These are phyloP conservation scores for Multifurca ochricompacta DNA, from an alignment of 768 basidiomycete genomes.

Conservation along the genomic window DNA sequence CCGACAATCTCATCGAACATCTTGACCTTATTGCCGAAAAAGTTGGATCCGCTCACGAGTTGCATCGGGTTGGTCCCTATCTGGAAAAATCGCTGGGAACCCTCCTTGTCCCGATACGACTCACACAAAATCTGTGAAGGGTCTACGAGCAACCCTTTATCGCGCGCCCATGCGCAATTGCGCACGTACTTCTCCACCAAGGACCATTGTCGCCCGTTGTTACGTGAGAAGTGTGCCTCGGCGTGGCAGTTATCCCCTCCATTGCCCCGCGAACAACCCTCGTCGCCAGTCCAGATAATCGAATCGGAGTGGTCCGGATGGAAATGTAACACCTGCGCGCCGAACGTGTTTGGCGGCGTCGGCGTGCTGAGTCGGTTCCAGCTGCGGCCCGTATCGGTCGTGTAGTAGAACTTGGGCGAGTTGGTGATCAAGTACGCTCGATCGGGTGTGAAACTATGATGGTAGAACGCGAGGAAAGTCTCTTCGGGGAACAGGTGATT, in stretches of 20 bases:
- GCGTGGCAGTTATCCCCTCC: slow-evolving; percentile 54
- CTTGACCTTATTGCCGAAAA: slow-evolving; percentile 61
- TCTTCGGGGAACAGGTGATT: slow-evolving; percentile 50
- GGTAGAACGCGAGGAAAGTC: slow-evolving; percentile 75
- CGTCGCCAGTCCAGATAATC: slow-evolving; percentile 84
- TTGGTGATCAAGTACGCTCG: slow-evolving; percentile 89
- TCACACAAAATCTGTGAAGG: slow-evolving; percentile 90
- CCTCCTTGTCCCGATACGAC: slow-evolving; percentile 73
- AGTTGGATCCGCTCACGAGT: slow-evolving; percentile 69
- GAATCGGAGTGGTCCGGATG: slow-evolving; percentile 71
- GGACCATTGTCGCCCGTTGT: slow-evolving; percentile 75
- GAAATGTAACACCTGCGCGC: slow-evolving; percentile 72
- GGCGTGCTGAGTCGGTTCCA: slow-evolving; percentile 63
- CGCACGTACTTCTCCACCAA: slow-evolving; percentile 78
- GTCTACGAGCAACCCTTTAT: slow-evolving; percentile 70
- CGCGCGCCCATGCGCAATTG: slow-evolving; percentile 89
- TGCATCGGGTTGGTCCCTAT: slow-evolving; percentile 56
- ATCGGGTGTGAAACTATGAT: slow-evolving; percentile 71
- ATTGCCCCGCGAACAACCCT: slow-evolving; percentile 47
- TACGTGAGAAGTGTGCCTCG: slow-evolving; percentile 61
- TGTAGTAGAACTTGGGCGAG: slow-evolving; percentile 56
- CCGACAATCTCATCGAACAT: slow-evolving; percentile 87
- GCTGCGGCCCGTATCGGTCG: slow-evolving; percentile 68
- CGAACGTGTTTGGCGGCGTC: slow-evolving; percentile 69
- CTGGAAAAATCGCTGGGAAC: slow-evolving; percentile 57